Base-by-base conservation (phyloP, 257 asterid species). In the Lycium barbarum region DNA sequence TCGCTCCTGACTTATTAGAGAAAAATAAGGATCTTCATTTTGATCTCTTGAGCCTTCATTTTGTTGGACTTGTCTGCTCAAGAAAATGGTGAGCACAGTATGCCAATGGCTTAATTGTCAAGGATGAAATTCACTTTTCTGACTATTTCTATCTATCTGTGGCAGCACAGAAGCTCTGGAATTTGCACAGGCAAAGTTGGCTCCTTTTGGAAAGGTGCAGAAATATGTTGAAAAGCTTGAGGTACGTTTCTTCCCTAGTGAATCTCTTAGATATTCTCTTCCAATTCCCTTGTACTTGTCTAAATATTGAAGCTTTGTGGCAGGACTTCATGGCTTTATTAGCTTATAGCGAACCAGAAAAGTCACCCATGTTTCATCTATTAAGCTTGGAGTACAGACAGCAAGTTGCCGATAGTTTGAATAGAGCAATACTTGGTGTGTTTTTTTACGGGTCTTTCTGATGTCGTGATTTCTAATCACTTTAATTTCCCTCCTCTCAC, bases 311-410 rank as follows among this genome's bases (percentile, higher is more conserved):
- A 51, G 15, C 66, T 90, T 70, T 68, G 38, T 53, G 87, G 83
- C 92, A 95, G 99, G 99, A 95, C 84, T 91, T 91, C 86, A 90
- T 95, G 90, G 93, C 97, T 81, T 93, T 95, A 66, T 91, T 95
- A n/a, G 99, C 98, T 38, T 95, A 93, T 79, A 96, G 89, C n/a
- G 98, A 95, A 70, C 99, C 99, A 70, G 95, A 93, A 88, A 96
- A 92, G 86, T 93, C 97, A 38, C 98, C 98, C 36, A 91, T 96
- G 98, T 93, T 95, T 89, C 95, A 95, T 90, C 94, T 95, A 58
- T 86, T 95, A 83, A 89, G 97, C 91, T 83, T 88, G 51, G 98
- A 96, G 82, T 93, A 92, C 87, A 90, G 95, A 74, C 95, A 96
- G 80, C 66, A 88, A n/a, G 96, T 96, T 88, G 98, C 97, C 7